phyloP scores from a whole-genome alignment of 2,329 filamentous ascomycete genomes.

The Conoideocrella luteorostrata region DNA sequence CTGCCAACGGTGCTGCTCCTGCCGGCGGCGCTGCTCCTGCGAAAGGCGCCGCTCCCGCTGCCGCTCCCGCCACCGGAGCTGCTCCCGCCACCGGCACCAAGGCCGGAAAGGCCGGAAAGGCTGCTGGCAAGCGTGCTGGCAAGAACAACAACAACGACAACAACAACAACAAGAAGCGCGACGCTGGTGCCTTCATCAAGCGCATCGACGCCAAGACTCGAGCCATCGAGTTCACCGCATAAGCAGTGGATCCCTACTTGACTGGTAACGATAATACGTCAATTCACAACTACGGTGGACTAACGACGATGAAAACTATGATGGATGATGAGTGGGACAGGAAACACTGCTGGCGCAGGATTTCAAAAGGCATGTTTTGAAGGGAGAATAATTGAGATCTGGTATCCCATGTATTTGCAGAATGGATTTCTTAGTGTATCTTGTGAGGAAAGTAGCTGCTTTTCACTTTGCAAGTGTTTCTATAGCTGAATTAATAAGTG shows the following conservation, averaged over 20 bases:
- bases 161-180: slow-evolving; percentile 4
- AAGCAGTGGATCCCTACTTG: slow-evolving; percentile 1
- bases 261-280: too few relatives aligned
- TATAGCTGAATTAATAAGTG: not conserved
- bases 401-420: not conserved
- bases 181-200: slow-evolving; percentile 8
- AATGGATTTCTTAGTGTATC: too few relatives aligned
- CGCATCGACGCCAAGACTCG: slow-evolving; percentile 8
- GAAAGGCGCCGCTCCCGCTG: not conserved
- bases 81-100: too few relatives aligned
- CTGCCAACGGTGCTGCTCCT: not conserved
- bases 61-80: not conserved
- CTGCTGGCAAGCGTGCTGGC: slow-evolving; percentile 1
- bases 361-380: not conserved
- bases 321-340: too few relatives aligned
- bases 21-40: not conserved
- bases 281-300: not conserved
- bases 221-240: slow-evolving; percentile 13
- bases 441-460: not conserved
- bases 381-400: not conserved
- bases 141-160: not conserved
- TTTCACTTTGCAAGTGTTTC: not conserved
- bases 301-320: not conserved
- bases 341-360: not conserved
- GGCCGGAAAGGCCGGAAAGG: slow-evolving; percentile 5